These are phyloP conservation scores for Oldenlandia corymbosa DNA, from an alignment of 257 asterid species.

Conservation along the genomic window DNA sequence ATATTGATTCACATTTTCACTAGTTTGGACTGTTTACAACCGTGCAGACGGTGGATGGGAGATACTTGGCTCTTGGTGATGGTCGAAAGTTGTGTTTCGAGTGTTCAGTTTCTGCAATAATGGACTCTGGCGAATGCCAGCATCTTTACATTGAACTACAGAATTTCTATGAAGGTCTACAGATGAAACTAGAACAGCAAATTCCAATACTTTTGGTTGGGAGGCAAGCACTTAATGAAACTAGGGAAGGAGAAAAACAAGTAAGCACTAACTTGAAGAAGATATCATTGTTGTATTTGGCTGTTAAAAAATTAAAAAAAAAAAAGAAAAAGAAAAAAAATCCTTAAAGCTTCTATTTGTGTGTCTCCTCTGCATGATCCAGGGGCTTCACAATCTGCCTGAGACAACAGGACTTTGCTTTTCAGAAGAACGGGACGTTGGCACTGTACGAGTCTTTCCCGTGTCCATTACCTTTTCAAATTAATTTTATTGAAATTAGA, in stretches of 20 bases:
- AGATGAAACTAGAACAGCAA: constrained; percentile 75
- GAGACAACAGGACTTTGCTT: constrained; percentile 95
- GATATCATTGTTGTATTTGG: neutral
- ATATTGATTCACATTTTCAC: no score
- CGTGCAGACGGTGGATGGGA: constrained; percentile 59
- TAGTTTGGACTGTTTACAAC: constrained; percentile 7
- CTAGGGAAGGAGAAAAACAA: constrained; percentile 87
- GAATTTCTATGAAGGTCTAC: constrained; percentile 62
- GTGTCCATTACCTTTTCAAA: neutral
- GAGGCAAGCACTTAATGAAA: constrained; percentile 83
- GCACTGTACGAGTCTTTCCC: constrained; percentile 52
- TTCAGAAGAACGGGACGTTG: constrained; percentile 86
- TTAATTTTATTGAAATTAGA: constrained; percentile 18
- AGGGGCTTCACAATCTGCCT: constrained; percentile 96
- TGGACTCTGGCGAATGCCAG: constrained; percentile 79
- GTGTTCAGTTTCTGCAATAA: constrained; percentile 82
- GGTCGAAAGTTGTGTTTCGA: constrained; percentile 92
- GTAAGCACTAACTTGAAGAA: constrained; percentile 22
- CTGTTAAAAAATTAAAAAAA: no score
- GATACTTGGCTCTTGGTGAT: constrained; percentile 66
- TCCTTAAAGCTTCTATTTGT: neutral
- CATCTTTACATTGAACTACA: constrained; percentile 77
- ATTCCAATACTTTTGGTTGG: constrained; percentile 88
- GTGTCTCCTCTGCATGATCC: constrained; percentile 19
- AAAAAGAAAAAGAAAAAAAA: no score